phyloP scores from a whole-genome alignment of 2,329 filamentous ascomycete species.

The Phyllosticta capitalensis region DNA sequence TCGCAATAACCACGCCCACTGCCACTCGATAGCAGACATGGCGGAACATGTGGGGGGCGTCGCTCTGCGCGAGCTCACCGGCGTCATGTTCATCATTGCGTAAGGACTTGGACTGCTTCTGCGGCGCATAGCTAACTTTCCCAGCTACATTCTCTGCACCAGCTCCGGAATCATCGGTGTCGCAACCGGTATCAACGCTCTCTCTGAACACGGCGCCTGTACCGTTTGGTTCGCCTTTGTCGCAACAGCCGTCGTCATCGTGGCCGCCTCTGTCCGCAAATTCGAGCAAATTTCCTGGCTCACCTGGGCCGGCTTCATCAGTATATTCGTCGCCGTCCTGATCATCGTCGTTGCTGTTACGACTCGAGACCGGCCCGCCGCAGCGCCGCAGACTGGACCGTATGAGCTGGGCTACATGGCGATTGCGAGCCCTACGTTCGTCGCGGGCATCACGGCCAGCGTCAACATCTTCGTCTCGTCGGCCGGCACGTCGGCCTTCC shows the following conservation, averaged over 20 bases:
- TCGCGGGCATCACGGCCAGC: slow-evolving; percentile 48
- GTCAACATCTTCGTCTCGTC: slow-evolving; percentile 52
- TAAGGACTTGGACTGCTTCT: neutral
- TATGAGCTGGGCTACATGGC: slow-evolving; percentile 51
- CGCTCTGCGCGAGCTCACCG: slow-evolving; percentile 44
- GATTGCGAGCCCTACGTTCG: slow-evolving; percentile 49
- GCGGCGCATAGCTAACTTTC: neutral
- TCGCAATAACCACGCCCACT: slow-evolving; percentile 40
- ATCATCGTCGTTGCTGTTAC: slow-evolving; percentile 53
- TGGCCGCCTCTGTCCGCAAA: slow-evolving; percentile 46
- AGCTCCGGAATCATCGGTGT: slow-evolving; percentile 51
- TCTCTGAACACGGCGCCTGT: slow-evolving; percentile 49
- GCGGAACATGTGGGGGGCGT: slow-evolving; percentile 45
- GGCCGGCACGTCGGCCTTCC: slow-evolving; percentile 50
- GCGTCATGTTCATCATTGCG: slow-evolving; percentile 47
- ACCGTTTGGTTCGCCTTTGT: slow-evolving; percentile 50
- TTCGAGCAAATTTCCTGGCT: slow-evolving; percentile 53
- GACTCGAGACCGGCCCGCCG: slow-evolving; percentile 47
- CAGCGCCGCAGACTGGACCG: slow-evolving; percentile 48
- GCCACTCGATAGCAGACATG: slow-evolving; percentile 50
- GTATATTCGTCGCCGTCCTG: slow-evolving; percentile 49
- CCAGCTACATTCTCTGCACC: slow-evolving; percentile 43
- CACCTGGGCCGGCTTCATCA: slow-evolving; percentile 51
- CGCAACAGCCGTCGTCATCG: slow-evolving; percentile 41
- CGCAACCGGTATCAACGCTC: slow-evolving; percentile 50